phyloP scores from a whole-genome alignment of 2,329 filamentous ascomycete species.

The Cytospora leucostoma region DNA sequence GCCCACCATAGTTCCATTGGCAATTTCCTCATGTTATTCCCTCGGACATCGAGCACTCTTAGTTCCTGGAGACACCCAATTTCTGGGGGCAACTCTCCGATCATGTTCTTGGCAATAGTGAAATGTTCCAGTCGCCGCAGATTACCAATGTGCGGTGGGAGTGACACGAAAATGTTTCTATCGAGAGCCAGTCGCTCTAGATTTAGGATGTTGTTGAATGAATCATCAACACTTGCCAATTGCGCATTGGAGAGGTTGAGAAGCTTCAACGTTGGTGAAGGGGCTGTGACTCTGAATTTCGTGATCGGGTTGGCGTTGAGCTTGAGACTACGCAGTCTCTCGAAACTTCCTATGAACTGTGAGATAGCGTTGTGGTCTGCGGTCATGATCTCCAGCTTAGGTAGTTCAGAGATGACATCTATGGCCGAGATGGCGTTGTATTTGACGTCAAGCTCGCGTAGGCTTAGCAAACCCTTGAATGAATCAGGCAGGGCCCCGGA shows the following conservation, averaged over 20 bases:
- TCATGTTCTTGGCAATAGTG: slow-evolving; percentile 88
- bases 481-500: slow-evolving; percentile 71
- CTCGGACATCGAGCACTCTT: slow-evolving; percentile 81
- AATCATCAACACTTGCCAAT: slow-evolving; percentile 82
- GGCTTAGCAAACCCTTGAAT: slow-evolving; percentile 71
- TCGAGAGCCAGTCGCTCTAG: slow-evolving; percentile 87
- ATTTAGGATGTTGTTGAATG: slow-evolving; percentile 85
- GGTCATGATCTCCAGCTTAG: slow-evolving; percentile 82
- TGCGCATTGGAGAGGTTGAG: slow-evolving; percentile 92
- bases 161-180: slow-evolving; percentile 91
- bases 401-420: slow-evolving; percentile 80
- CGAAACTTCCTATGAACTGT: slow-evolving; percentile 85
- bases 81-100: slow-evolving; percentile 80
- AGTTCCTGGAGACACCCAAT: slow-evolving; percentile 87
- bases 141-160: slow-evolving; percentile 83
- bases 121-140: slow-evolving; percentile 84
- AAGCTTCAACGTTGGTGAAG: slow-evolving; percentile 78
- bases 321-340: slow-evolving; percentile 78
- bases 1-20: slow-evolving; percentile 97
- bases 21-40: slow-evolving; percentile 88
- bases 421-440: slow-evolving; percentile 91
- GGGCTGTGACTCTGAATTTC: slow-evolving; percentile 78
- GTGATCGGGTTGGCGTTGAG: slow-evolving; percentile 95
- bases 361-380: slow-evolving; percentile 93
- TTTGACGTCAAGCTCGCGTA: slow-evolving; percentile 91